These are phyloP conservation scores for Amaranthus tricolor DNA, from an alignment of 179 eudicot species.

Conservation along the genomic window DNA sequence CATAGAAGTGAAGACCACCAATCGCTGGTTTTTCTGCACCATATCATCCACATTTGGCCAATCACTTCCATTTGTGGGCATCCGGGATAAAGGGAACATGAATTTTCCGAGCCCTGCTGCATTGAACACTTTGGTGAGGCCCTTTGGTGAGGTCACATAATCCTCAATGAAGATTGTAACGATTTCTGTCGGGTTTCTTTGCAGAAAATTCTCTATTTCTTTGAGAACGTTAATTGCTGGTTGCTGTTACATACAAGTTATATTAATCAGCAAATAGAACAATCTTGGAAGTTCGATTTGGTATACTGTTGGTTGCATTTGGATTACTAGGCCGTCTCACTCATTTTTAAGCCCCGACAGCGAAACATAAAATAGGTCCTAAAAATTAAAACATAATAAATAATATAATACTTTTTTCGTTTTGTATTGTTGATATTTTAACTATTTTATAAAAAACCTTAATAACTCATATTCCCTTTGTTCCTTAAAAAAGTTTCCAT, in stretches of 20 bases:
- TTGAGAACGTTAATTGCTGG: constrained; percentile 72
- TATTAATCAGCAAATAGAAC: background rate
- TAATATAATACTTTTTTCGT: too few relatives aligned
- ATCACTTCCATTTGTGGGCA: constrained; percentile 80
- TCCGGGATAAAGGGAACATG: constrained; percentile 76
- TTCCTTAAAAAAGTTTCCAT: too few relatives aligned
- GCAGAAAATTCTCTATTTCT: constrained; percentile 65
- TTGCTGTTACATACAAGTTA: constrained; percentile 45
- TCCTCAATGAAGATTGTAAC: constrained; percentile 87
- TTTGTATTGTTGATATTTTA: too few relatives aligned
- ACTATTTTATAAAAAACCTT: too few relatives aligned
- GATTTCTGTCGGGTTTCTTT: constrained; percentile 67
- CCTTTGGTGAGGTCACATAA: constrained; percentile 70
- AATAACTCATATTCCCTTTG: too few relatives aligned
- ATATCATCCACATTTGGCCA: constrained; percentile 97
- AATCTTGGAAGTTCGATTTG: background rate
- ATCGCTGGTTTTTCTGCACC: constrained; percentile 70
- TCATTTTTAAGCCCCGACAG: too few relatives aligned
- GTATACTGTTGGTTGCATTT: background rate
- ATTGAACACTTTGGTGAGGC: constrained; percentile 72
- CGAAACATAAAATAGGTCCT: too few relatives aligned
- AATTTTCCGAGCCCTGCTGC: constrained; percentile 67
- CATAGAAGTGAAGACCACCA: constrained; percentile 73
- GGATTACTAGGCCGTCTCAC: background rate
- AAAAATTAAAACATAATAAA: too few relatives aligned